Base-by-base conservation (phyloP, 75 land plant species). In the Selaginella moellendorffii region DNA sequence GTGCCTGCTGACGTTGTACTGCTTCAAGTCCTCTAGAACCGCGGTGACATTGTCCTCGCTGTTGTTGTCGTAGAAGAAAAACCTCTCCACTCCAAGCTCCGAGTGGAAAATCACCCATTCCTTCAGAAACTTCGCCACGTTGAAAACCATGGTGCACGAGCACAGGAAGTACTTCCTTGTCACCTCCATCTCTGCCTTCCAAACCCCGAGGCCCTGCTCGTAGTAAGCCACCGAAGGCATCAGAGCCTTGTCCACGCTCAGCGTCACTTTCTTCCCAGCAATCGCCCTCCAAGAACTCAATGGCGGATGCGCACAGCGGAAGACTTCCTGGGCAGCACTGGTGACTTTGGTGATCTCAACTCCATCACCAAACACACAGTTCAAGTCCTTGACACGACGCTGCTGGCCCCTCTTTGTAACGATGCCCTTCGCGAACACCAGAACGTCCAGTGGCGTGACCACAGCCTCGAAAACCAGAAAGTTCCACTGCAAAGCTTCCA, bases 41-140 rank as follows among this genome's bases (percentile, higher is more conserved):
- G 77, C 74, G 8, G 64, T 68, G 1, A 21, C 19, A 24, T 79
- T 68, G 62, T 90, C 93, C 0, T 82, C 85, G 62, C 97, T 90
- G 52, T 64, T 80, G 66, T 90, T 90, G 70, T 90, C 97, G 68
- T 90, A 90, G 24, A 90, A 54, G 19, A 84, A 31, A 69, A 85
- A 90, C 28, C 68, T 77, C 25, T 83, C 82, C 0, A 90, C 80
- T 0, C 97, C 97, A 29, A 90, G 63, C 19, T 66, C 53, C 0
- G 83, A 71, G 63, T 90, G 86, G 77, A 84, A 90, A 27, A 66
- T 68, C 27, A 84, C 78, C 97, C 97, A 90, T 59, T 90, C 97
- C 10, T 46, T 70, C 63, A 90, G 63, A 62, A 82, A 87, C 77
- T 82, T 82, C 0, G 75, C 88, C 27, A 64, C 80, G 71, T 87